Base-by-base conservation (phyloP, 352 stramenopile species). In the Pythium graminicola region DNA sequence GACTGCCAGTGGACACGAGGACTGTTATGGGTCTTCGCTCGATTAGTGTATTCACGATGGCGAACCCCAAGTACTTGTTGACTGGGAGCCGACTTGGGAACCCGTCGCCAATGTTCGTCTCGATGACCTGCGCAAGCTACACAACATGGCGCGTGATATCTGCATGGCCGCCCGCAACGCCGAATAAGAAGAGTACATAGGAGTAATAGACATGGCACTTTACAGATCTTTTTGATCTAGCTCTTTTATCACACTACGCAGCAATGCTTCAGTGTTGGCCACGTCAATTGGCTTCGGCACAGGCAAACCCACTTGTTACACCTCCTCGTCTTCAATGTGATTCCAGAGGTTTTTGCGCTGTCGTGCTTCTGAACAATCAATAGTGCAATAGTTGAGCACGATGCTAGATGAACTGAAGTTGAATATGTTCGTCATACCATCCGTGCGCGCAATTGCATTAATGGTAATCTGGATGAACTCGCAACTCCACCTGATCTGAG, bases 21-120 rank as follows among this genome's bases (percentile, higher is more conserved):
- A 39, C 22, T 24, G 3, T 6, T 54, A 54, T 11, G 24, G 47
- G 11, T 33, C 32, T 3, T 36, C 46, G 13, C 32, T 54, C 20
- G 33, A 26, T 6, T 32, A 54, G 35, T 24, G 33, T 8, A 54
- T 36, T 24, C 16, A 39, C 22, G 47, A 54, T 6, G 47, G 47
- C 22, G 47, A 54, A 8, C 32, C 47, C 1, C 33, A 54, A 17
- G 32, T 45, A 4, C 47, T 54, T n/a, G 47, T 45, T 6, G 47
- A 54, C 33, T 54, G 47, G 47, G 32, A 52, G 29, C 31, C 45
- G 1, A 52, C 31, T 3, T 52, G 45, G 19, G 45, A 52, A 32
- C 45, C 45, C 1, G 29, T 9, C 14, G 45, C 29, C 6, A 52
- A 43, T n/a, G 28, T 54, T 16, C 47, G 33, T 3, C 33, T 23